These are phyloP conservation scores for Didymella sp. DNA, from an alignment of 2,329 filamentous ascomycete species.

Conservation along the genomic window DNA sequence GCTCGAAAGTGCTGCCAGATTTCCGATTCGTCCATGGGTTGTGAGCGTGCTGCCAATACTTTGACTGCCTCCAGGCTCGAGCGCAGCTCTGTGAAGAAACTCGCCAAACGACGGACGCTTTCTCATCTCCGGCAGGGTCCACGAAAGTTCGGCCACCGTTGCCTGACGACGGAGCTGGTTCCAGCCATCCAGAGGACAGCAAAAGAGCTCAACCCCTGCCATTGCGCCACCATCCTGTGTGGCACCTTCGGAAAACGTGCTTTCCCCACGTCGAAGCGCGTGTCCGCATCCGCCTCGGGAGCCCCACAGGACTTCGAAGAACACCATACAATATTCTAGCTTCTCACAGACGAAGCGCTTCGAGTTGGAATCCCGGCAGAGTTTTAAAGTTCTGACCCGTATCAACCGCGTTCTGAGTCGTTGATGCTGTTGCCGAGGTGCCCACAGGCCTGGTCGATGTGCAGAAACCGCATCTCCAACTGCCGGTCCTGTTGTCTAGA, in stretches of 20 bases:
- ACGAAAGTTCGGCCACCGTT: slow-evolving; percentile 16
- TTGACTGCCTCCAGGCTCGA: not conserved
- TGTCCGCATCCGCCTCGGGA: slow-evolving; percentile 35
- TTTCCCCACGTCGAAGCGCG: slow-evolving; percentile 46
- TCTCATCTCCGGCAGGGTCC: slow-evolving; percentile 20
- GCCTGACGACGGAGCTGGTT: slow-evolving; percentile 9
- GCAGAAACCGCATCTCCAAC: slow-evolving; percentile 6
- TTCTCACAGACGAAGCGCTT: slow-evolving; percentile 17
- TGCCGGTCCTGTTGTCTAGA: slow-evolving; percentile 17
- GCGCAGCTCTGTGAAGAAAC: not conserved
- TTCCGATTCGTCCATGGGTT: slow-evolving; percentile 32
- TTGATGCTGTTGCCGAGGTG: slow-evolving; percentile 3
- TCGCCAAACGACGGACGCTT: slow-evolving; percentile 5
- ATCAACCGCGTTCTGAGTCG: slow-evolving; percentile 4
- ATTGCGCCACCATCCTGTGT: slow-evolving; percentile 29
- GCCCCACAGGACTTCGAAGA: slow-evolving; percentile 31
- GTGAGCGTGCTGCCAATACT: not conserved
- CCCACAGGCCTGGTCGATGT: slow-evolving; percentile 5
- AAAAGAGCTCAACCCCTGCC: slow-evolving; percentile 18
- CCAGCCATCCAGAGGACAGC: slow-evolving; percentile 21
- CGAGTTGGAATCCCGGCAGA: slow-evolving; percentile 21
- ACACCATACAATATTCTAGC: slow-evolving; percentile 31
- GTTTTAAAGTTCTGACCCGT: slow-evolving; percentile 2
- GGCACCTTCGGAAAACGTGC: slow-evolving; percentile 37
- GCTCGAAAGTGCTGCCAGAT: slow-evolving; percentile 23